Evolutionary conservation across 306 rosid species (phyloP).

Genomic region (Sophora flavescens): DNA sequence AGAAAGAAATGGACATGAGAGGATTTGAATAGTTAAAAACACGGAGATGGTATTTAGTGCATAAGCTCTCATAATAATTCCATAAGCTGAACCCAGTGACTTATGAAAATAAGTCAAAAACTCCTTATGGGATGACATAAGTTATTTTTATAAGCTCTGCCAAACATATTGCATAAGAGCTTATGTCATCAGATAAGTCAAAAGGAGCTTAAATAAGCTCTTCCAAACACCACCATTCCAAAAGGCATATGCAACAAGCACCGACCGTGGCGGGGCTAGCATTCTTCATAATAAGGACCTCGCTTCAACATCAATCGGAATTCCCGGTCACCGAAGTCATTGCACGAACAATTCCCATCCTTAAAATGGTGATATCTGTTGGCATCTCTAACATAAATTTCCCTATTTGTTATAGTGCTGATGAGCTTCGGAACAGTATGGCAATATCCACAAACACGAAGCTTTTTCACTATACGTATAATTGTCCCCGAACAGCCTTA

Average conservation of each 20-base stretch:
- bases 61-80: too few species aligned
- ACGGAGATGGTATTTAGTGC: too few species aligned
- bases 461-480: slow-evolving; percentile 83
- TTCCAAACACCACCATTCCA: too few species aligned
- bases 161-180: too few species aligned
- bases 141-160: too few species aligned
- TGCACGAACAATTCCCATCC: slow-evolving; percentile 80
- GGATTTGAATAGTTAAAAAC: too few species aligned
- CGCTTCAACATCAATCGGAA: slow-evolving; percentile 9
- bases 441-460: slow-evolving; percentile 89
- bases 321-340: slow-evolving; percentile 75
- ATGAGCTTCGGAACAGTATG: slow-evolving; percentile 81
- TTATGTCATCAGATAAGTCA: too few species aligned
- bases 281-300: slow-evolving; percentile 26
- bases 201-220: too few species aligned
- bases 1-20: too few species aligned
- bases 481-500: slow-evolving; percentile 68
- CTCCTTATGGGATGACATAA: too few species aligned
- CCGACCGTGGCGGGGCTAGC: background rate
- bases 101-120: too few species aligned
- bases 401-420: slow-evolving; percentile 71
- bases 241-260: background rate
- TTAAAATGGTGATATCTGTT: slow-evolving; percentile 83
- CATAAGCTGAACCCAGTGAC: too few species aligned
- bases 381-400: slow-evolving; percentile 82